Base-by-base conservation (phyloP, 2,329 filamentous ascomycete species). In the Colletotrichum liriopes region DNA sequence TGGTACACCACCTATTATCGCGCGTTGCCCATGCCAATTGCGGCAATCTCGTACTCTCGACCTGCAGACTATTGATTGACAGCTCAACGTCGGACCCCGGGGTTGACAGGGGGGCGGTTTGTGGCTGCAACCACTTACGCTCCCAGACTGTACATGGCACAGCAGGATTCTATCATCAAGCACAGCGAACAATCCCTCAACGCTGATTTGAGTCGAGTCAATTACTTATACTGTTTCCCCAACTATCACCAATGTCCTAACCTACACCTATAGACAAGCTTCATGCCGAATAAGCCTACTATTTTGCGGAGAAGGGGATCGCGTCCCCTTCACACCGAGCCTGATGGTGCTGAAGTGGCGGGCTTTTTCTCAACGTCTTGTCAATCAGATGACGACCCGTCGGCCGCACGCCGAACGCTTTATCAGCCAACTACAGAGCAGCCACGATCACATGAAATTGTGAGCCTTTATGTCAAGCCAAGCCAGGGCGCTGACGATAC, bases 281-380 rank as follows among this genome's bases (percentile, higher is more conserved):
- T n/a, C 55, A 43, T 4, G 1, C 32, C 29, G 23, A 29, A 6
- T 20, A 35, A 20, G 23, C 7, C 3, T 9, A 37, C 23, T 14
- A n/a, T 56, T 26, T 20, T 9, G 2, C 3, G 37, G 12, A 2
- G n/a, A 29, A 59, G 37, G 4, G 23, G 9, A 29, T 9, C 16
- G 5, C 5, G 18, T 20, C 29, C n/a, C 37, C 18, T n/a, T n/a
- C 5, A 26, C 3, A 20, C 7, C 37, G 6, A 65, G 3, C 51
- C 55, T 20, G 39, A 23, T 8, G 20, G 16, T 1, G 7, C 2
- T 9, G 9, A 64, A 5, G 55, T 60, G 20, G 43, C 65, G 56
- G 77, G 77, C 26, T 73, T 68, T 75, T 76, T 78, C 35, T 64
- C 71, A 2, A 78, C 74, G 43, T 77, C 67, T 59, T 78, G 39